Percentiles rank a stretch among this genome's conserved stretches.
Conservation (phyloP, 805 yeast genomes). For the Zygoascus bituminiphila region DNA sequence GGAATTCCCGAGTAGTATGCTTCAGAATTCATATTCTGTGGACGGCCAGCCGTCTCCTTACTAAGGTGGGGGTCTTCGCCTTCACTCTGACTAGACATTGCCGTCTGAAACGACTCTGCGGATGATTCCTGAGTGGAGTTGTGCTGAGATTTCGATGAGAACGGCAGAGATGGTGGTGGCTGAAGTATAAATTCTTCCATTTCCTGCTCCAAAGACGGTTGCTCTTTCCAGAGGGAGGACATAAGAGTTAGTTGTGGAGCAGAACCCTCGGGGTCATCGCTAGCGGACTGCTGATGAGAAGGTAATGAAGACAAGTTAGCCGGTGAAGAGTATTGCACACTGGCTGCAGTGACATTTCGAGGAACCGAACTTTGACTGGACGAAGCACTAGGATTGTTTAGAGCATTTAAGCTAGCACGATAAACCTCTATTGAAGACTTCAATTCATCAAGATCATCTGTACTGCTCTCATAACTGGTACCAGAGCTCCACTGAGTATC, state of each 20-base stretch:
- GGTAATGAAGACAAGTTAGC: neutral
- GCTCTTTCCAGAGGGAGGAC: neutral
- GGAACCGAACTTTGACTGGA: too few species aligned
- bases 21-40: neutral
- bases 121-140: constrained; percentile 12
- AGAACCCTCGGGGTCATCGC: neutral
- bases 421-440: constrained; percentile 10
- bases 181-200: constrained; percentile 3
- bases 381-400: constrained; percentile 1
- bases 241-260: neutral
- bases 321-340: neutral
- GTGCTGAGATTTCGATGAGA: neutral
- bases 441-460: constrained; percentile 9
- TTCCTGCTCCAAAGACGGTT: constrained; percentile 5
- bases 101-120: constrained; percentile 16
- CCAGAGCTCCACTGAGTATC: neutral
- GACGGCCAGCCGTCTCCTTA: neutral
- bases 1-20: neutral
- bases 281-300: too few species aligned
- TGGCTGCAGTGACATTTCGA: constrained; percentile 2
- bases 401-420: constrained; percentile 6
- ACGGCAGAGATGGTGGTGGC: constrained; percentile 4
- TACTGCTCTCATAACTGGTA: neutral
- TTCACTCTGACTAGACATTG: constrained; percentile 5
- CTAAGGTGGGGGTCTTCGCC: neutral